Evolutionary conservation across 177 flowering plant genomes (phyloP), one percentile per base, ranked within the genome.

Genomic region (Vitis hybrid): DNA sequence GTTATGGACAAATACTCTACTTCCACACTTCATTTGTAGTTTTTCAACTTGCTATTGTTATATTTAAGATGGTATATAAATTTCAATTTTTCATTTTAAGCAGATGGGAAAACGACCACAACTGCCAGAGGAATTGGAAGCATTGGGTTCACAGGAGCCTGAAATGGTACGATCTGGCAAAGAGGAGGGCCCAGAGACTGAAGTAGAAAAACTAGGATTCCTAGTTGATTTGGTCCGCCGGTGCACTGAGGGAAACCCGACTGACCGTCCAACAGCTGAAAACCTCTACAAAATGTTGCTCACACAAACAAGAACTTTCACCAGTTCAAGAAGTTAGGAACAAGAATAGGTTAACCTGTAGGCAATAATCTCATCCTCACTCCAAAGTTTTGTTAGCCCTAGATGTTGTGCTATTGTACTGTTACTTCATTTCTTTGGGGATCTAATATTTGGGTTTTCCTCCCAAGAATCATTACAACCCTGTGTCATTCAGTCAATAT

Each of bases 41-140:
- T 54, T 54, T 14, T 5, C 16, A 16, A 14, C 16, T 15, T 5
- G 57, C 15, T 54, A 7, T 16, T 14, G 16, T 54, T 14, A 16
- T 14, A 39, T 15, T 54, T 54, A 3, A 16, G 15, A 5, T 53
- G 16, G 16, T 13, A 59, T 22, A 58, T 55, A 16, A 39, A 29
- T 22, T 3, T 61, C 55, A 7, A 22, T 68, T 15, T 39, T 39
- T 39, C 48, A 39, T 39, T 61, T 39, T 34, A 55, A 61, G 68
- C 91, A 90, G 97, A 68, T 22, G 73, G 93, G 91, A 6, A 78
- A 85, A 73, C 82, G 93, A n/a, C 98, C 97, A 13, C 77, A 15
- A n/a, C 83, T 93, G 52, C 74, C 95, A 26, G 85, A 87, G 3
- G 86, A 90, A 65, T 76, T 93, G 67, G 90, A 89, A 76, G 76